These are phyloP conservation scores for Quercus mongolica DNA, from an alignment of 306 rosid species.

Conservation along the genomic window DNA sequence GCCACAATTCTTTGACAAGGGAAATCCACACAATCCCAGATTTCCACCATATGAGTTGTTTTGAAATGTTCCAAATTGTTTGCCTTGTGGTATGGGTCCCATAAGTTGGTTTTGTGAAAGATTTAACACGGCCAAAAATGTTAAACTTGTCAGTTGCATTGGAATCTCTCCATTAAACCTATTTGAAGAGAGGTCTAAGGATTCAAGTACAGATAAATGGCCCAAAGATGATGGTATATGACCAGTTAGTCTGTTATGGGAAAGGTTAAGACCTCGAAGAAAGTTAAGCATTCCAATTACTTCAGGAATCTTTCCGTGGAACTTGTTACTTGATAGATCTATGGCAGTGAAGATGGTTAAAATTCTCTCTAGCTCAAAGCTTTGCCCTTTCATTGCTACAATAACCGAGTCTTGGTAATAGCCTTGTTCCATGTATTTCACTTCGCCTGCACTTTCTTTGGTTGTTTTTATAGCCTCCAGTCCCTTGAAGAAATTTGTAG, in stretches of 20 bases:
- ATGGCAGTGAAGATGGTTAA: conserved; percentile 14
- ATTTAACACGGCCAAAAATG: conserved; percentile 1
- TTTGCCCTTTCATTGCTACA: conserved; percentile 20
- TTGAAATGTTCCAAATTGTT: conserved; percentile 33
- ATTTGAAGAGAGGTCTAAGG: conserved; percentile 43
- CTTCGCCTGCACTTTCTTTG: too few relatives aligned
- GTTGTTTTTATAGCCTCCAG: too few relatives aligned
- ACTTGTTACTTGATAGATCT: conserved; percentile 40
- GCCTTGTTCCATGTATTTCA: too few relatives aligned
- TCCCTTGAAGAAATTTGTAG: too few relatives aligned
- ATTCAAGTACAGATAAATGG: conserved; percentile 21
- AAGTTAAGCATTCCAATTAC: conserved; percentile 18
- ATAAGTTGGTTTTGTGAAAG: conserved; percentile 31
- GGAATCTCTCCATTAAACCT: conserved; percentile 18
- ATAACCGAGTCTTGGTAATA: background rate
- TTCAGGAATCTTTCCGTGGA: conserved; percentile 29
- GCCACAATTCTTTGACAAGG: conserved; percentile 17
- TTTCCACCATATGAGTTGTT: conserved; percentile 28
- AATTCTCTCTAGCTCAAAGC: background rate
- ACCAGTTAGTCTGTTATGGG: conserved; percentile 33
- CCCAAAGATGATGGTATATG: conserved; percentile 21
- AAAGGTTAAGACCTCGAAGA: conserved; percentile 30
- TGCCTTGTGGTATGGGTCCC: conserved; percentile 31
- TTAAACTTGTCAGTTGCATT: conserved; percentile 3
- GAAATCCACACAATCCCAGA: conserved; percentile 27